A percentile compares a stretch with the other conserved stretches of the same genome.
phyloP scores from a whole-genome alignment of 352 stramenopile genomes.

The Phytophthora pseudosyringae region DNA sequence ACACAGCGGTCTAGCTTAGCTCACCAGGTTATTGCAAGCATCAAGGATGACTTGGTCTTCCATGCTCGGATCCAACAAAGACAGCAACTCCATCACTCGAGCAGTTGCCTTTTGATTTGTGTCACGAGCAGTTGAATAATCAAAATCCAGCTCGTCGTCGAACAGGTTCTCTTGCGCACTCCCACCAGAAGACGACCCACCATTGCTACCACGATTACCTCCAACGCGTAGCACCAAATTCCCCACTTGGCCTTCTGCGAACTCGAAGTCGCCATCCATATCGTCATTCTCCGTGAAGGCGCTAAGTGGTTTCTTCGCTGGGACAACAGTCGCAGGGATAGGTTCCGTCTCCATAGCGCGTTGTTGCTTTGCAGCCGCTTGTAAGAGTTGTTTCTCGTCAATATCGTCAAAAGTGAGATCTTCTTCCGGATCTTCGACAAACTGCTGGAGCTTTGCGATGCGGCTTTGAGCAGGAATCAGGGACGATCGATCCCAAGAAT shows the following conservation, averaged over 20 bases:
- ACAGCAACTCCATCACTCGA: slow-evolving; percentile 78
- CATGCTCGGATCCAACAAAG: slow-evolving; percentile 84
- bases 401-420: slow-evolving; percentile 71
- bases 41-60: slow-evolving; percentile 88
- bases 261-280: slow-evolving; percentile 30
- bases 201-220: slow-evolving; percentile 26
- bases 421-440: slow-evolving; percentile 77
- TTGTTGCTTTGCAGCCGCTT: slow-evolving; percentile 49
- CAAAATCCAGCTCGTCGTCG: slow-evolving; percentile 86
- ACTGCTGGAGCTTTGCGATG: slow-evolving; percentile 73
- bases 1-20: background rate
- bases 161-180: slow-evolving; percentile 71
- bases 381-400: slow-evolving; percentile 67
- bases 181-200: slow-evolving; percentile 32
- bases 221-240: slow-evolving; percentile 32
- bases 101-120: slow-evolving; percentile 78
- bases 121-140: slow-evolving; percentile 76
- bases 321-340: slow-evolving; percentile 19
- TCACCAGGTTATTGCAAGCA: slow-evolving; percentile 74
- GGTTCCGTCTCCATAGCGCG: slow-evolving; percentile 23
- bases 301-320: slow-evolving; percentile 23
- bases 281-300: slow-evolving; percentile 40
- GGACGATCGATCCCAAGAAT: slow-evolving; percentile 66
- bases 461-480: slow-evolving; percentile 70
- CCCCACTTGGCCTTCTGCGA: slow-evolving; percentile 24